A percentile compares a stretch with the other conserved stretches of the same genome.
Conservation (phyloP, 1,139 yeast genomes). For the Saccharomyces hybrid region DNA sequence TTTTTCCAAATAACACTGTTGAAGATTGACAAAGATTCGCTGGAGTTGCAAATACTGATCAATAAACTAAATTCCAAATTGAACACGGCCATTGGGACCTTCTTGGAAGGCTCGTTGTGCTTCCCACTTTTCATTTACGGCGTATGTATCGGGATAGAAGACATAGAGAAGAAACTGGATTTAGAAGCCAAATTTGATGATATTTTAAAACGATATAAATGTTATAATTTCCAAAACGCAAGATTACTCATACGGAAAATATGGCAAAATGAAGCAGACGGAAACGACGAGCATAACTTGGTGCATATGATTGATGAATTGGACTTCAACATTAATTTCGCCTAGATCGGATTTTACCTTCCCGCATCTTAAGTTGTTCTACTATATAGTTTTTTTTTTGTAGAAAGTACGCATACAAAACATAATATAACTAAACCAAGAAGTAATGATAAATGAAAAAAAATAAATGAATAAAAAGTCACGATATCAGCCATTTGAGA, state of each 20-base stretch:
- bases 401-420: background rate
- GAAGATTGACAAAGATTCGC: conserved; percentile 36
- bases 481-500: conserved; percentile 13
- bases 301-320: conserved; percentile 56
- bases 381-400: background rate
- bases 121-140: conserved; percentile 54
- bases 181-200: conserved; percentile 39
- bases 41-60: background rate
- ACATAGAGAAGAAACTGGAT: conserved; percentile 43
- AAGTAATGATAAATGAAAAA: background rate
- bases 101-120: conserved; percentile 38
- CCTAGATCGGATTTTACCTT: conserved; percentile 25
- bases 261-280: conserved; percentile 37
- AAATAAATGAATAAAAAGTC: too few species aligned
- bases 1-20: conserved; percentile 57
- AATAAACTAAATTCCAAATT: background rate
- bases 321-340: conserved; percentile 78
- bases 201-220: conserved; percentile 50
- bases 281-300: conserved; percentile 38
- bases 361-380: background rate
- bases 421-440: too few species aligned
- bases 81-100: background rate
- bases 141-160: conserved; percentile 47
- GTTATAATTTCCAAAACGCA: conserved; percentile 32
- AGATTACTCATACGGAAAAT: conserved; percentile 59